Conservation (phyloP, 2,329 filamentous ascomycete species). For the Mariannaea elegans region DNA sequence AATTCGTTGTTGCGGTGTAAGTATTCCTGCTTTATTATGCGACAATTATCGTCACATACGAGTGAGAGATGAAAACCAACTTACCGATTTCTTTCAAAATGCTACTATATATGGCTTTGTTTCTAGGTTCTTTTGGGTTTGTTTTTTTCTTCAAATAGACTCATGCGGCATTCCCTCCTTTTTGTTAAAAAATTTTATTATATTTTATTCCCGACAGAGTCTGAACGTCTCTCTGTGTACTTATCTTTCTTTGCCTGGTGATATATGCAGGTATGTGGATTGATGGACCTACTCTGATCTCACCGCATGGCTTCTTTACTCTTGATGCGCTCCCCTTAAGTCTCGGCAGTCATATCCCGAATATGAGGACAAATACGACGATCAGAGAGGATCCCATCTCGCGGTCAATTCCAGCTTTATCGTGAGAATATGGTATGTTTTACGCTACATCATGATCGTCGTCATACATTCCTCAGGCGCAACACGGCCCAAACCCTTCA, state of each 20-base stretch:
- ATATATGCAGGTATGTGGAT: neutral
- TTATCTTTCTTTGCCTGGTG: neutral
- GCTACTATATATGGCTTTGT: too few relatives aligned
- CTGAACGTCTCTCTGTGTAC: too few relatives aligned
- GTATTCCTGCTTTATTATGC: too few relatives aligned
- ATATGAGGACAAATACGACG: neutral
- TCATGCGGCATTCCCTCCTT: too few relatives aligned
- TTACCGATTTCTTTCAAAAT: too few relatives aligned
- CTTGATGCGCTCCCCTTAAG: neutral
- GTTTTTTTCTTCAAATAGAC: too few relatives aligned
- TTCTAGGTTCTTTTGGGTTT: too few relatives aligned
- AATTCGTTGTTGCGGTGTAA: too few relatives aligned
- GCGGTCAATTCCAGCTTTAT: slow-evolving; percentile 4
- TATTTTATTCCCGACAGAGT: too few relatives aligned
- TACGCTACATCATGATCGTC: neutral
- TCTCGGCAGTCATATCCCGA: slow-evolving; percentile 1
- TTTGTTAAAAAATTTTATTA: too few relatives aligned
- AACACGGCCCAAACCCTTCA: neutral
- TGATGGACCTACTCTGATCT: neutral
- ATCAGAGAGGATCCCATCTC: slow-evolving; percentile 5
- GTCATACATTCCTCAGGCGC: neutral
- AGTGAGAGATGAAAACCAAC: too few relatives aligned
- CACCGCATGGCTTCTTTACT: neutral
- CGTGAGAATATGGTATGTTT: neutral
- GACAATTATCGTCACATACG: too few relatives aligned